Evolutionary conservation across 148 eudicot genomes (phyloP).

Genomic region (Salicornia ramosissima): DNA sequence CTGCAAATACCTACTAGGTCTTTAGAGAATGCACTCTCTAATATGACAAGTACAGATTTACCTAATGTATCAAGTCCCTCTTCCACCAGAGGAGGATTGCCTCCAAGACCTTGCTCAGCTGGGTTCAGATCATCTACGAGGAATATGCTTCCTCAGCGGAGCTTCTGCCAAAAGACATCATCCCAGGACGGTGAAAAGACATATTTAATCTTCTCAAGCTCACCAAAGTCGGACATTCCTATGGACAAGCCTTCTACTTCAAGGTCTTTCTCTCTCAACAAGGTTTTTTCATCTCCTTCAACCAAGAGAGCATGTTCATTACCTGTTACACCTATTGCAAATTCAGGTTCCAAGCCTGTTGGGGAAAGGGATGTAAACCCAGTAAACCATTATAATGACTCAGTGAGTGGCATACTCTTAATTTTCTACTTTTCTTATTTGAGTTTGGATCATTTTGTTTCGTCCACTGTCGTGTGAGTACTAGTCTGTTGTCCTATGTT

Average conservation of each 20-base stretch:
- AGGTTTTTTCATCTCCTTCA: conserved; percentile 34
- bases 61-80: conserved; percentile 26
- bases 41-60: conserved; percentile 16
- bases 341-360: conserved; percentile 18
- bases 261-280: conserved; percentile 33
- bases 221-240: conserved; percentile 21
- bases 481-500: not conserved
- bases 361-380: conserved; percentile 16
- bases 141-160: conserved; percentile 28
- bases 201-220: conserved; percentile 25
- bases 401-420: conserved; percentile 24
- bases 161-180: conserved; percentile 18
- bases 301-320: conserved; percentile 32
- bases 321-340: conserved; percentile 33
- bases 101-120: conserved; percentile 34
- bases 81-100: conserved; percentile 27
- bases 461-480: not conserved
- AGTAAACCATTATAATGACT: conserved; percentile 9
- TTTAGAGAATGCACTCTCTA: conserved; percentile 22
- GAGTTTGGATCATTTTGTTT: not conserved
- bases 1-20: conserved; percentile 27
- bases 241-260: conserved; percentile 32
- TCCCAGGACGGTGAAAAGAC: conserved; percentile 28
- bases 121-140: conserved; percentile 31
- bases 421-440: conserved; percentile 3